Percentiles rank a stretch among this genome's conserved stretches.
Conservation (phyloP, 345 rosid genomes). For the Eucalyptus leucophloia region DNA sequence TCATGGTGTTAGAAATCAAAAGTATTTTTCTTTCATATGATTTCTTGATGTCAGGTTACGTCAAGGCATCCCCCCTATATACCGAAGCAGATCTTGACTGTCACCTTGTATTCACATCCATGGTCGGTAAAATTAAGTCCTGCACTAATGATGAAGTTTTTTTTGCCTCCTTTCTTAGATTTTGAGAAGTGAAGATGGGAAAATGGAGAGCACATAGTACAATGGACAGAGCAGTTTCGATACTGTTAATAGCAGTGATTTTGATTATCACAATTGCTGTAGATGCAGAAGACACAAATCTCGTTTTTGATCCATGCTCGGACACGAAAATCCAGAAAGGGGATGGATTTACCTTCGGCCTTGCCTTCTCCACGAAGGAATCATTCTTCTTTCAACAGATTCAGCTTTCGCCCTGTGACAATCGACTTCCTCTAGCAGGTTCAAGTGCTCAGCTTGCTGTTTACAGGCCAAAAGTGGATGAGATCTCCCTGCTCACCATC, state of each 20-base stretch:
- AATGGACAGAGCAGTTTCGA: not conserved
- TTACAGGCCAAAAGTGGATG: conserved; percentile 73
- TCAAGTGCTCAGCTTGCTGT: conserved; percentile 48
- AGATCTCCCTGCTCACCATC: conserved; percentile 81
- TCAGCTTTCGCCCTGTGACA: conserved; percentile 88
- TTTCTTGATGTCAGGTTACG: not conserved
- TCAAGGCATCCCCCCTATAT: not conserved
- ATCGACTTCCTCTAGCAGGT: conserved; percentile 44
- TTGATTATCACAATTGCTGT: not conserved
- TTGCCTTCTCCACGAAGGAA: conserved; percentile 54
- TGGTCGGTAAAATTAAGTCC: not conserved
- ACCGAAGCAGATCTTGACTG: not conserved
- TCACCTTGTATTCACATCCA: not conserved
- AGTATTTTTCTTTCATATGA: not conserved
- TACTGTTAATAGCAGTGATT: not conserved
- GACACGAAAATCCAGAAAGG: conserved; percentile 51
- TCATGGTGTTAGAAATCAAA: not conserved
- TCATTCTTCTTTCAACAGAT: conserved; percentile 44
- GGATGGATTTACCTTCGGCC: conserved; percentile 73
- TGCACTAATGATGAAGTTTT: not conserved
- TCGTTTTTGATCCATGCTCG: conserved; percentile 50
- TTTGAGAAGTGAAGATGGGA: not conserved
- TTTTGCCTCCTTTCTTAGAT: not conserved
- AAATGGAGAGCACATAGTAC: not conserved
- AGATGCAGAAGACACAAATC: conserved; percentile 40